A percentile compares a stretch with the other conserved stretches of the same genome.
These are phyloP conservation scores for Priceomyces fermenticarens DNA, from an alignment of 805 yeast species.

Conservation along the genomic window DNA sequence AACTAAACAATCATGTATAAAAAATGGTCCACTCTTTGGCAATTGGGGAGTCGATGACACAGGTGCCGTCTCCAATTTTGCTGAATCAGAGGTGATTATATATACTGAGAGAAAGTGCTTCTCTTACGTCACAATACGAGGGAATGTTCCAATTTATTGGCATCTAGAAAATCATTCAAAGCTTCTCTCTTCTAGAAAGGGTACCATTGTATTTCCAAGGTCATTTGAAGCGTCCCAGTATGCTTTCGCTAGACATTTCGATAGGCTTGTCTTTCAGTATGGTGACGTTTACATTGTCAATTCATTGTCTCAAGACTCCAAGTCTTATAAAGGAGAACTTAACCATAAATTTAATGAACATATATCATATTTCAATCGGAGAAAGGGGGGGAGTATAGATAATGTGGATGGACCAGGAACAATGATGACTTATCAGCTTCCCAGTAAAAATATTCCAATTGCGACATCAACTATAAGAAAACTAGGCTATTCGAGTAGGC, in stretches of 20 bases:
- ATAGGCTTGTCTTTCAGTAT: slow-evolving; percentile 42
- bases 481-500: slow-evolving; percentile 29
- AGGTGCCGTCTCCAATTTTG: slow-evolving; percentile 50
- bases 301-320: slow-evolving; percentile 41
- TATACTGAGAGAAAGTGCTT: slow-evolving; percentile 40
- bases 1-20: slow-evolving; percentile 49
- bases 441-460: slow-evolving; percentile 29
- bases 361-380: slow-evolving; percentile 31
- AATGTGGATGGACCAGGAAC: not conserved
- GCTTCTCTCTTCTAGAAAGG: slow-evolving; percentile 29
- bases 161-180: slow-evolving; percentile 42
- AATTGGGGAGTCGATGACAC: slow-evolving; percentile 59
- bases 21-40: slow-evolving; percentile 51
- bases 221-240: slow-evolving; percentile 54
- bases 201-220: slow-evolving; percentile 45
- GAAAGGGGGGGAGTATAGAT: slow-evolving; percentile 8
- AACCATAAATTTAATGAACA: slow-evolving; percentile 37
- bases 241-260: slow-evolving; percentile 51
- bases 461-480: slow-evolving; percentile 31
- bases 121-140: slow-evolving; percentile 46
- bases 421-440: slow-evolving; percentile 10
- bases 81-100: slow-evolving; percentile 50
- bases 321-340: slow-evolving; percentile 44
- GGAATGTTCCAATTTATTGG: slow-evolving; percentile 58
- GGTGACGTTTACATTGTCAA: slow-evolving; percentile 51